Evolutionary conservation across 108 stramenopile species (phyloP), one percentile per base, ranked within the genome.

Genomic region (Nitzschia inconspicua): DNA sequence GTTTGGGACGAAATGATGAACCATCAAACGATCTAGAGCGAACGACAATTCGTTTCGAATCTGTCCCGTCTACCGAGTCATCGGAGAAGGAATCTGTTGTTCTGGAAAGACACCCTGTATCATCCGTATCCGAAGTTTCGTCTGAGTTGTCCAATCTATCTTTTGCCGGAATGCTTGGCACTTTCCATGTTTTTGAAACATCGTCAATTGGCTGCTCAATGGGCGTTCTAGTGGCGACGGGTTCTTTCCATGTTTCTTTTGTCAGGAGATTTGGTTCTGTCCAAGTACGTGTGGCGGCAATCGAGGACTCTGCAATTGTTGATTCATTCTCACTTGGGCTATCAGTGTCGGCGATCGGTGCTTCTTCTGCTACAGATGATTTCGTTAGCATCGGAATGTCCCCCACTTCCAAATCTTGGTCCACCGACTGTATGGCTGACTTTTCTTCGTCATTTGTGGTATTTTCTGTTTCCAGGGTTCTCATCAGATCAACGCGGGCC

Each of bases 61-160:
- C 13, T 8, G 36, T 37, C 10, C 13, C 13, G 36, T 13, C 10
- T 10, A 13, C 13, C 36, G 10, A 37, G 13, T 8, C 36, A 10
- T 13, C 36, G 13, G 13, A 10, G 36, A 13, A 37, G 8, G 53
- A 54, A 22, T 54, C 53, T 0, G 53, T 36, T 36, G 37, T 54
- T 28, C 35, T 54, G 14, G 53, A 54, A 36, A 19, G 53, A 28
- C n/a, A n/a, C n/a, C n/a, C n/a, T n/a, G 53, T 54, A 18, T 23
- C 3, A n/a, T n/a, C 53, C 4, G 31, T 36, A 2, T 54, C 53
- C 5, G 35, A 54, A 19, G 53, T 54, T 37, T 54, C 53, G 20
- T 54, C 36, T 23, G 53, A 34, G 13, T 36, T 36, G 53, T 54
- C 53, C 8, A 11, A 10, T 37, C 36, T 11, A 37, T 8, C 10